Evolutionary conservation across 2,329 filamentous ascomycete species (phyloP).

Genomic region (Ophiostoma perfectum): DNA sequence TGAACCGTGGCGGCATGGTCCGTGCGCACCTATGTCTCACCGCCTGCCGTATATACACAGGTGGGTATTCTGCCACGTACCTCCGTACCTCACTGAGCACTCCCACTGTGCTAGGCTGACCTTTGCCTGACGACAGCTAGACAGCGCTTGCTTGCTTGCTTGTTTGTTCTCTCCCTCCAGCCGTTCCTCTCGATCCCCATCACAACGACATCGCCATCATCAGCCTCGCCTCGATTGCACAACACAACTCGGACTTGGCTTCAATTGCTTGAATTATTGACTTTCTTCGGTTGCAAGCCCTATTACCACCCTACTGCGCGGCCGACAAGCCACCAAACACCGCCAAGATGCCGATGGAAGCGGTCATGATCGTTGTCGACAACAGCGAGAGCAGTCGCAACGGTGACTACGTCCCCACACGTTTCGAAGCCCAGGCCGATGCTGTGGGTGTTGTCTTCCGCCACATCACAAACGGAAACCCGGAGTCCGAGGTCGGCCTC

Average conservation of each 20-base stretch:
- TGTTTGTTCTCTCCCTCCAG: not conserved
- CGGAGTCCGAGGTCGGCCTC: constrained; percentile 91
- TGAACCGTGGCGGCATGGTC: constrained; percentile 21
- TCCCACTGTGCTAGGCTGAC: constrained; percentile 25
- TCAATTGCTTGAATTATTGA: not conserved
- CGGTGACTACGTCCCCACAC: constrained; percentile 83
- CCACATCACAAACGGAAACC: constrained; percentile 89
- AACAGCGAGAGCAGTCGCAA: constrained; percentile 99
- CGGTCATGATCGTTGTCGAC: constrained; percentile 98
- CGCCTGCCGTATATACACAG: constrained; percentile 21
- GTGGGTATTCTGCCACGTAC: constrained; percentile 17
- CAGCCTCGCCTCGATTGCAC: not conserved
- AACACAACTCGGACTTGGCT: not conserved
- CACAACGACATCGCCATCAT: constrained; percentile 12
- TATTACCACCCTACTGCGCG: not conserved
- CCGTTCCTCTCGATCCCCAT: constrained; percentile 2
- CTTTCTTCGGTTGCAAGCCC: too few relatives aligned
- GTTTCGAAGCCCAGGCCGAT: constrained; percentile 94
- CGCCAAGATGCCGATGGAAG: constrained; percentile 90
- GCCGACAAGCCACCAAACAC: constrained; percentile 11
- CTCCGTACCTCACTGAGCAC: not conserved
- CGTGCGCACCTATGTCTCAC: constrained; percentile 22
- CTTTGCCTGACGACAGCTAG: constrained; percentile 28
- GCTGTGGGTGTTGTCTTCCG: constrained; percentile 94
- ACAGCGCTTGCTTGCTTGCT: not conserved